phyloP scores from a whole-genome alignment of 192 early-diverging fungal genomes.

The Chytriomyces sp. region DNA sequence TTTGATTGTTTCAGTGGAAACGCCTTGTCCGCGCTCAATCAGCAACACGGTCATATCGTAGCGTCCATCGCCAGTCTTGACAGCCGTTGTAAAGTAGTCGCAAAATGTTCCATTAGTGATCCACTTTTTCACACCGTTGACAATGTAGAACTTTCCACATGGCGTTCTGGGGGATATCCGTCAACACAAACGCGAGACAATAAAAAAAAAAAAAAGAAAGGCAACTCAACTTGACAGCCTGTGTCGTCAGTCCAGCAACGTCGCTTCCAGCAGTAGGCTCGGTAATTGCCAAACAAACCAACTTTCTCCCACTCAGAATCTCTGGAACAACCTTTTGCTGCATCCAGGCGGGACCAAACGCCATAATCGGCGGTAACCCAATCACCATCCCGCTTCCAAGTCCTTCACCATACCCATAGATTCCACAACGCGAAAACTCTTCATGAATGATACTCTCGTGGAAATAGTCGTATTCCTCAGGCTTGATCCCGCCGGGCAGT shows the following conservation, averaged over 20 bases:
- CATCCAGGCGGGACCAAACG: conserved; percentile 54
- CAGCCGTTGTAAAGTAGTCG: conserved; percentile 62
- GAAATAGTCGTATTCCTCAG: conserved; percentile 62
- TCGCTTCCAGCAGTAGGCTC: conserved; percentile 43
- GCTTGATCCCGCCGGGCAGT: conserved; percentile 52
- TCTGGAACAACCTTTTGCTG: conserved; percentile 48
- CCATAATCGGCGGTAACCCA: conserved; percentile 51
- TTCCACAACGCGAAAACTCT: conserved; percentile 44
- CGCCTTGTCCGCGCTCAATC: conserved; percentile 56
- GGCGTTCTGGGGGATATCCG: conserved; percentile 10
- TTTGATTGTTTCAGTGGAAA: conserved; percentile 69
- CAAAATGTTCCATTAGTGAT: conserved; percentile 51
- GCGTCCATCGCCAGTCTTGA: conserved; percentile 48
- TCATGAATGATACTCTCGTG: conserved; percentile 57
- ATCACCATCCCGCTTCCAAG: conserved; percentile 46
- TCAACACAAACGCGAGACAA: background rate
- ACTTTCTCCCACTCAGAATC: conserved; percentile 55
- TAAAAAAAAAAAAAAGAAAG: conserved; percentile 10
- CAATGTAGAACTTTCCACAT: conserved; percentile 42
- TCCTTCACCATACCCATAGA: conserved; percentile 44
- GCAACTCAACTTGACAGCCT: conserved; percentile 49
- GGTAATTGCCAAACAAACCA: conserved; percentile 60
- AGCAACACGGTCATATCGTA: conserved; percentile 72
- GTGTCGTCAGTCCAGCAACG: conserved; percentile 39
- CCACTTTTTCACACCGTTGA: conserved; percentile 67